Evolutionary conservation across 805 yeast species (phyloP).

Genomic region (Priceomyces carsonii): DNA sequence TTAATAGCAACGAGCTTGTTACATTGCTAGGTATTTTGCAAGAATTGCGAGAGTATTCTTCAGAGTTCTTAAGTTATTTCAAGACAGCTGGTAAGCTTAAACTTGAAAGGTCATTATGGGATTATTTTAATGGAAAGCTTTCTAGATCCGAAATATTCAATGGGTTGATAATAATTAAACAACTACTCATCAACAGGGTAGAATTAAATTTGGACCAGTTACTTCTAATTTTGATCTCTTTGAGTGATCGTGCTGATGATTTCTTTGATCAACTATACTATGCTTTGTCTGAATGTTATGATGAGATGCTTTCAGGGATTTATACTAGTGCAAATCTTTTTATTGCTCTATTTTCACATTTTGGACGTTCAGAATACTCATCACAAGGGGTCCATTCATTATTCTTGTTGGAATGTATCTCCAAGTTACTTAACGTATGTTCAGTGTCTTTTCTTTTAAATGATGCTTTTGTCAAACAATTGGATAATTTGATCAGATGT

Average conservation of each 20-base stretch:
- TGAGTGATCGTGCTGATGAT: slow-evolving; percentile 13
- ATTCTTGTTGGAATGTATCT: slow-evolving; percentile 26
- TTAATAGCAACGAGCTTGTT: slow-evolving; percentile 9
- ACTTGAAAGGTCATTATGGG: slow-evolving; percentile 21
- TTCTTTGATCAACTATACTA: slow-evolving; percentile 18
- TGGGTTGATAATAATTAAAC: slow-evolving; percentile 39
- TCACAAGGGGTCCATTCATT: slow-evolving; percentile 4
- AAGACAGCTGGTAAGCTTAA: slow-evolving; percentile 14
- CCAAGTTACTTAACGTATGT: slow-evolving; percentile 22
- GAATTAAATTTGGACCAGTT: slow-evolving; percentile 18
- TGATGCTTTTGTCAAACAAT: slow-evolving; percentile 15
- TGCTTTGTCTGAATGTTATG: slow-evolving; percentile 31
- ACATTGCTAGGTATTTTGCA: slow-evolving; percentile 18
- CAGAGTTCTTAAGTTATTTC: slow-evolving; percentile 17
- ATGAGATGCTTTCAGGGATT: slow-evolving; percentile 29
- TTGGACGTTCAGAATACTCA: slow-evolving; percentile 8
- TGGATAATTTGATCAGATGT: slow-evolving; percentile 31
- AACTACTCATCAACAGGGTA: slow-evolving; percentile 29
- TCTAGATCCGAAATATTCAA: slow-evolving; percentile 17
- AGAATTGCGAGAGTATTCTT: slow-evolving; percentile 8
- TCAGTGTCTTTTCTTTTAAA: slow-evolving; percentile 18
- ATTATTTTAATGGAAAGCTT: slow-evolving; percentile 12
- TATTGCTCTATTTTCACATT: slow-evolving; percentile 11
- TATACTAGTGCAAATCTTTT: slow-evolving; percentile 23
- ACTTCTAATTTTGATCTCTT: slow-evolving; percentile 24